Base-by-base conservation (phyloP, 345 rosid genomes). In the Ceriops decandra region DNA sequence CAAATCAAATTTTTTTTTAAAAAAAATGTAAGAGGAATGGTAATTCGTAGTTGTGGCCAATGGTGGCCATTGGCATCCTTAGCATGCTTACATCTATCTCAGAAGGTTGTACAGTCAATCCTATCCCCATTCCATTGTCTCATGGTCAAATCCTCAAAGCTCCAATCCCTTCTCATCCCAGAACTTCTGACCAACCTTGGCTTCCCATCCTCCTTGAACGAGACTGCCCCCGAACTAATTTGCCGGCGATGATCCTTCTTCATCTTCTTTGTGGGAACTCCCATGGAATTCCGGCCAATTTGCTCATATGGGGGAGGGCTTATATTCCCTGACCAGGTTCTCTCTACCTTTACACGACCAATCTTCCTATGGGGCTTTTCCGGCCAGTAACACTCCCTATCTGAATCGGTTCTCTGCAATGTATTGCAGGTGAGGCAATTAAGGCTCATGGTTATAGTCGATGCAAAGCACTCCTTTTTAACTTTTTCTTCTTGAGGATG, bases 131-230 rank as follows among this genome's bases (percentile, higher is more conserved):
- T 9, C 13, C 42, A 5, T 20, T 21, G 35, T 63, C 72, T 7
- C 13, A 0, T n/a, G 54, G 70, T 63, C 76, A 90, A 80, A 77
- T 91, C 86, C 80, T 93, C 95, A 64, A 93, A 91, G 84, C 97
- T 93, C 98, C 97, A 93, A 69, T 93, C 93, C 71, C 98, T 88
- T 79, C 97, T 86, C 78, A 90, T 82, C 46, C 97, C 97, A 68
- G 84, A 73, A 75, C 98, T 93, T 74, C 97, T 80, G 10, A 82
- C 75, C 85, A 93, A 71, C 84, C 56, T 93, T 2, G 96, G 97
- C 70, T 76, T 84, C 5, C 56, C 83, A 6, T 24, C 38, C 0
- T 22, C 74, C 5, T 52, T 71, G 53, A 64, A 83, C 27, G 77
- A 64, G 28, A 76, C 19, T 0, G 64, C 63, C 35, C 81, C 83